Evolutionary conservation across 2,329 filamentous ascomycete genomes (phyloP), one percentile per base, ranked within the genome.

Genomic region (Aspergillus intermedius): DNA sequence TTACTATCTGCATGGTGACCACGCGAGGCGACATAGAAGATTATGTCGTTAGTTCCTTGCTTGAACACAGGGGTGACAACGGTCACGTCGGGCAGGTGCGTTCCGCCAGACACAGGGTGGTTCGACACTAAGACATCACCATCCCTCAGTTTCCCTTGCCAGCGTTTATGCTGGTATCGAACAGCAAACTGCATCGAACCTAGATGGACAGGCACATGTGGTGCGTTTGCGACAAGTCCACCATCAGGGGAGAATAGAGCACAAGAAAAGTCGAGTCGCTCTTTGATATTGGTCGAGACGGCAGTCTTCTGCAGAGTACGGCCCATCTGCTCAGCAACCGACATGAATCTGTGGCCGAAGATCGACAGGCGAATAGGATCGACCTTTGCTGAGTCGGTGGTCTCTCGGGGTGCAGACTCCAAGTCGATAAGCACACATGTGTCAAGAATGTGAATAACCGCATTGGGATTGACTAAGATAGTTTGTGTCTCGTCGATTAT

Each of bases 381-480:
- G 13, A 45, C 35, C 8, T 58, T 22, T 22, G 21, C 21, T 3
- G 60, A 2, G 62, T 57, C 2, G 56, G 48, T 2, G 46, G 40
- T 1, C 57, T 37, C 1, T 54, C 49, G 17, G 51, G 28, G n/a
- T 54, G 45, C 6, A 54, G 55, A 9, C 47, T 84, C 81, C 37
- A 93, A 79, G 55, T 95, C 89, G 62, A 96, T 91, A 5, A 96
- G 79, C 6, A 96, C 88, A 60, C 95, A 91, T 0, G 90, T 95
- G 53, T 88, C 78, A n/a, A 95, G 83, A 28, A 95, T 76, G 22
- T 90, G 71, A 0, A 91, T 91, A 21, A 82, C 81, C 2, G 89
- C 81, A 25, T 80, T 81, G 0, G 91, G 91, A 0, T 88, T 87
- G 2, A 96, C 83, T 0, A 96, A 88, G 53, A 97, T 93, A 0